Percentiles rank a stretch among this genome's conserved stretches.
Conservation (phyloP, 768 basidiomycete species). For the Xerocomus spinulosus region DNA sequence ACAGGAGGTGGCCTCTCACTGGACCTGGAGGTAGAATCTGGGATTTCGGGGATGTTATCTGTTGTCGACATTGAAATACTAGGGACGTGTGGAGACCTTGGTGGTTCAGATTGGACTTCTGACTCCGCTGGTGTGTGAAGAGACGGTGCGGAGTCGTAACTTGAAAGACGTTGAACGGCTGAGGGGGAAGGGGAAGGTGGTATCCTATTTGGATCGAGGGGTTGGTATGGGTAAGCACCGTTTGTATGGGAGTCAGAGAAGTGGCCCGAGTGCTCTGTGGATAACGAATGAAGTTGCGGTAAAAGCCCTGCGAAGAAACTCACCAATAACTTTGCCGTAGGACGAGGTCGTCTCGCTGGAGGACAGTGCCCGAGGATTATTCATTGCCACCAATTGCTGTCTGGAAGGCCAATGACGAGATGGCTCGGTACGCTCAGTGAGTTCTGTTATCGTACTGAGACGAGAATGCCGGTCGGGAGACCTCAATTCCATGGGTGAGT, state of each 20-base stretch:
- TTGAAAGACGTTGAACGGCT: conserved; percentile 57
- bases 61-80: conserved; percentile 43
- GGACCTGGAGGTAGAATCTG: conserved; percentile 49
- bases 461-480: conserved; percentile 30
- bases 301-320: conserved; percentile 16
- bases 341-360: conserved; percentile 43
- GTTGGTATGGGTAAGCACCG: conserved; percentile 7
- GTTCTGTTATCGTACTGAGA: conserved; percentile 65
- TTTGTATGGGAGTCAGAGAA: conserved; percentile 3
- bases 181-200: conserved; percentile 65
- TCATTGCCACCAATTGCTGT: conserved; percentile 36
- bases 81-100: conserved; percentile 35
- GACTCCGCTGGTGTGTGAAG: conserved; percentile 41
- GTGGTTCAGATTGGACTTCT: conserved; percentile 27
- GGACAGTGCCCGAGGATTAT: conserved; percentile 37
- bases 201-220: conserved; percentile 52
- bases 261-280: conserved; percentile 22
- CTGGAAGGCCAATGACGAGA: conserved; percentile 46
- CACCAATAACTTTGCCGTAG: conserved; percentile 62
- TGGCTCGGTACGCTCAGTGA: conserved; percentile 59
- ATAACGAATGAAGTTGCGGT: conserved; percentile 4
- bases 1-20: conserved; percentile 27
- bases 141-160: conserved; percentile 55
- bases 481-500: conserved; percentile 33
- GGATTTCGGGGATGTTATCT: conserved; percentile 52